These are phyloP conservation scores for Crucibulum laeve DNA, from an alignment of 768 basidiomycete species.

Conservation along the genomic window DNA sequence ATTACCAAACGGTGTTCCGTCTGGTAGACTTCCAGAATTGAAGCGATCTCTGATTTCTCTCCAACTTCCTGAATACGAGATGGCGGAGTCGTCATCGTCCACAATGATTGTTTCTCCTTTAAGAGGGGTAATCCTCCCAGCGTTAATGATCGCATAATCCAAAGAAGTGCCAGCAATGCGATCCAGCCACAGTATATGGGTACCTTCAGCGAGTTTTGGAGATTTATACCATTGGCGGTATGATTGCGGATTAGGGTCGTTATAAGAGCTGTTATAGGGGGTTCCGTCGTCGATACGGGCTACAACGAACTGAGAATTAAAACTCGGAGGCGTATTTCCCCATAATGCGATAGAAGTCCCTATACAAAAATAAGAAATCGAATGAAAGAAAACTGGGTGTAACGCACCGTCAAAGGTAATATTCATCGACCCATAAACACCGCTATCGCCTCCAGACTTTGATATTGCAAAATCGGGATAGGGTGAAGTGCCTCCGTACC, in stretches of 20 bases:
- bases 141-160: constrained; percentile 19
- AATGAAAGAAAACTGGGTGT: no score
- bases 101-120: constrained; percentile 13
- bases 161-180: constrained; percentile 16
- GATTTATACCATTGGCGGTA: constrained; percentile 24
- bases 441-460: no score
- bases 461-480: constrained; percentile 10
- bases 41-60: constrained; percentile 9
- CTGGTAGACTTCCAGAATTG: constrained; percentile 11
- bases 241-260: constrained; percentile 18
- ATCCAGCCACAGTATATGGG: constrained; percentile 15
- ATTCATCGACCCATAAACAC: constrained; percentile 3
- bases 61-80: constrained; percentile 15
- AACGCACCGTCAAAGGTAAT: constrained; percentile 16
- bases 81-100: constrained; percentile 15
- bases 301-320: constrained; percentile 11
- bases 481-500: constrained; percentile 12
- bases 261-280: constrained; percentile 13
- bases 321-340: constrained; percentile 15
- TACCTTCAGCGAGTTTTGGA: constrained; percentile 17
- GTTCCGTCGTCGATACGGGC: constrained; percentile 18
- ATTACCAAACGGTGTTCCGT: constrained; percentile 19
- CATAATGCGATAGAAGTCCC: constrained; percentile 19
- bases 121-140: constrained; percentile 15
- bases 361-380: no score